A percentile compares a stretch with the other conserved stretches of the same genome.
phyloP scores from a whole-genome alignment of 169 alveolate genomes.

The Cryptosporidium muris region DNA sequence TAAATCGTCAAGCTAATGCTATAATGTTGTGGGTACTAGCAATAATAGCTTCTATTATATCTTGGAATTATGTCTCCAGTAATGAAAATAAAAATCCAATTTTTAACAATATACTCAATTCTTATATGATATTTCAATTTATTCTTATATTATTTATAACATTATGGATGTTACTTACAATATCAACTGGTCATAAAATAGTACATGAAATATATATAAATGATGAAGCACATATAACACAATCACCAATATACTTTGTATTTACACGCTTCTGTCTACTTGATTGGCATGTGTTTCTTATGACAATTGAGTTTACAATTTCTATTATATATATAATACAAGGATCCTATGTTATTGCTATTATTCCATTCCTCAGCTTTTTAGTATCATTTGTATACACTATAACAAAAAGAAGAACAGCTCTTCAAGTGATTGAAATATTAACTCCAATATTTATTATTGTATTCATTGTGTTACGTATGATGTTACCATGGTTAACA shows the following conservation, averaged over 20 bases:
- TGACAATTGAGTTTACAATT: conserved; percentile 53
- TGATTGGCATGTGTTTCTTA: conserved; percentile 33
- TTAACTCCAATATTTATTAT: conserved; percentile 34
- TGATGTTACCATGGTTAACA: conserved; percentile 47
- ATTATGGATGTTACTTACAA: conserved; percentile 25
- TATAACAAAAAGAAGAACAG: conserved; percentile 24
- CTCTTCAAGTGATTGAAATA: conserved; percentile 35
- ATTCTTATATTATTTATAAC: conserved; percentile 15
- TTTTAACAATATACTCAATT: conserved; percentile 43
- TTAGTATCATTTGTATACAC: conserved; percentile 22
- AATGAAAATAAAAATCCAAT: background rate
- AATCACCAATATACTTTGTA: conserved; percentile 5
- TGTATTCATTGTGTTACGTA: conserved; percentile 32
- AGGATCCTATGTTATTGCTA: conserved; percentile 38
- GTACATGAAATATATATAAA: conserved; percentile 28
- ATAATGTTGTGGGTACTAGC: conserved; percentile 5
- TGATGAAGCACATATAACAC: conserved; percentile 9
- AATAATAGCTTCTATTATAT: background rate
- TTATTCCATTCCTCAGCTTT: conserved; percentile 45
- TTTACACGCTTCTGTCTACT: conserved; percentile 26
- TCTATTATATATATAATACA: conserved; percentile 18
- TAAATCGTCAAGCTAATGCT: conserved; percentile 36
- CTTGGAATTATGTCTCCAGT: conserved; percentile 37
- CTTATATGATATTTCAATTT: conserved; percentile 41
- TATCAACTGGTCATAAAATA: conserved; percentile 37